Base-by-base conservation (phyloP, 441 rosid species). In the Mallotus repandus region DNA sequence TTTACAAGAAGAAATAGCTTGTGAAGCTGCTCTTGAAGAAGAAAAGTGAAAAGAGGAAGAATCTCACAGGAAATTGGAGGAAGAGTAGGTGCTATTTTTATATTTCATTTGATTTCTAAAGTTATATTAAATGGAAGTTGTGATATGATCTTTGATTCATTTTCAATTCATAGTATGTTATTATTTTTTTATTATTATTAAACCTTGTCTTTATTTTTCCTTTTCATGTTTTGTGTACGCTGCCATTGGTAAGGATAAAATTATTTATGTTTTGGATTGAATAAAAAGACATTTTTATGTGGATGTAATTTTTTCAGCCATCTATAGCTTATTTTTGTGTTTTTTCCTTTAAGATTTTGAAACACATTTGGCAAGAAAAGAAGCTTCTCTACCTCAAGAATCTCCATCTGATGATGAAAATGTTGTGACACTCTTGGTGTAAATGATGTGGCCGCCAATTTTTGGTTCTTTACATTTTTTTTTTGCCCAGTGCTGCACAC, bases 391-490 rank as follows among this genome's bases (percentile, higher is more conserved):
- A 77, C 94, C 98, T 68, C 86, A 74, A 74, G 97, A 93, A 71
- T 98, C 98, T 68, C 81, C 88, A 59, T 70, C 92, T 61, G 86
- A 86, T 69, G 92, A 96, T 80, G 97, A 93, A 78, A 89, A 88
- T 76, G 97, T 97, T 15, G 81, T 96, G 10, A 93, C 90, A 53
- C 97, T 96, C 76, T 82, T 91, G 67, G 97, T 96, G 71, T 82
- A 90, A 66, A 93, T 93, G 98, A 29, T 89, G 84, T 76, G 97
- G 99, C 41, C 96, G 97, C 25, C 83, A 97, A 41, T 96, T 96
- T 81, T 18, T 53, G 57, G 53, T 53, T 53, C 19, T 53, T 16
- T 18, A 6, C 46, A 29, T 25, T 29, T 45, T 45, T 45, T 9
- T 54, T 54, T 54, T 5, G 41, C 2, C 58, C 58, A 89, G 91